Evolutionary conservation across 2,329 filamentous ascomycete genomes (phyloP).

Genomic region (Microdochium bolleyi): DNA sequence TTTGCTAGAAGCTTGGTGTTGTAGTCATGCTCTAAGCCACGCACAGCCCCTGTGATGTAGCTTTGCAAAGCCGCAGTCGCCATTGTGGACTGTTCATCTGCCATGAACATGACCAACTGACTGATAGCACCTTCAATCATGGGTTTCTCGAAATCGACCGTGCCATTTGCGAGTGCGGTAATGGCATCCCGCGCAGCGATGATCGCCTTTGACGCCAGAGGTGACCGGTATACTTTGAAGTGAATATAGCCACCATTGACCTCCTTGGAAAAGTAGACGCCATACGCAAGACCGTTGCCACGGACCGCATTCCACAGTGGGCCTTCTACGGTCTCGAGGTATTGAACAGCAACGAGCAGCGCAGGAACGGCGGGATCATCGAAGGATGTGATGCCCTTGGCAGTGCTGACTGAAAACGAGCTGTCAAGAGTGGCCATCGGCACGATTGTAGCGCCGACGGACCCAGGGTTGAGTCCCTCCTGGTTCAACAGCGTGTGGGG

Average conservation of each 20-base stretch:
- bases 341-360: conserved; percentile 79
- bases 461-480: conserved; percentile 68
- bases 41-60: conserved; percentile 75
- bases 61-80: conserved; percentile 72
- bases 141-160: conserved; percentile 65
- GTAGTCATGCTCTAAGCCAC: conserved; percentile 69
- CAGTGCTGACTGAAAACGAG: conserved; percentile 74
- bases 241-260: conserved; percentile 73
- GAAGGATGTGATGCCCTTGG: conserved; percentile 67
- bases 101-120: conserved; percentile 77
- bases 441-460: conserved; percentile 66
- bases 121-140: conserved; percentile 87
- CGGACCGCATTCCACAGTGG: conserved; percentile 91
- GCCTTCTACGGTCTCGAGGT: conserved; percentile 88
- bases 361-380: conserved; percentile 72
- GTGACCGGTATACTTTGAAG: conserved; percentile 84
- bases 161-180: conserved; percentile 64
- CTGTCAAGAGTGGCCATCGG: conserved; percentile 91
- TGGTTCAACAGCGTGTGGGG: conserved; percentile 64
- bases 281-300: conserved; percentile 89
- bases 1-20: conserved; percentile 67
- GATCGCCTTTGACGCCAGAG: conserved; percentile 83
- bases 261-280: conserved; percentile 70
- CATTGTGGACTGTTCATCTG: conserved; percentile 84
- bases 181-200: conserved; percentile 68